Conservation (phyloP, 225 moss, liverwort and hornwort species). For the Sphagnum tenellum region DNA sequence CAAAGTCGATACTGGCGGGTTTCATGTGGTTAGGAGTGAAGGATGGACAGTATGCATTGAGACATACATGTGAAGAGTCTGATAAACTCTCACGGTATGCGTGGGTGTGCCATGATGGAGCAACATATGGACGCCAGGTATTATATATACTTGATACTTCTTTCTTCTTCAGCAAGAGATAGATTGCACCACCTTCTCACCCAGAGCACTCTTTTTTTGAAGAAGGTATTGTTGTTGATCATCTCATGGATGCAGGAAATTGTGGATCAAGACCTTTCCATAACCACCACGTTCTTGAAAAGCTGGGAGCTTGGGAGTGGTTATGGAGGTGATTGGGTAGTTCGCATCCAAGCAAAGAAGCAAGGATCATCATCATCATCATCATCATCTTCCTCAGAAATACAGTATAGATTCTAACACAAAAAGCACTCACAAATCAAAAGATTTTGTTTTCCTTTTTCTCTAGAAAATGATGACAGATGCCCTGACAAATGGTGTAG, state of each 20-base stretch:
- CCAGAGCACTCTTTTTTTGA: too few species aligned
- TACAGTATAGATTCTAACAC: too few species aligned
- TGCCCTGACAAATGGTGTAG: too few species aligned
- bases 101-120: conserved; percentile 94
- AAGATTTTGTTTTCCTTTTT: too few species aligned
- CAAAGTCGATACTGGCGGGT: conserved; percentile 76
- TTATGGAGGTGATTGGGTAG: conserved; percentile 95
- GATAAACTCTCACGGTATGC: conserved; percentile 71
- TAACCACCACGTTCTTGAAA: conserved; percentile 82
- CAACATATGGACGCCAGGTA: conserved; percentile 85
- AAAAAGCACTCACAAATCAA: too few species aligned
- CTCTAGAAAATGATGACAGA: too few species aligned
- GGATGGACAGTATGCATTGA: conserved; percentile 61
- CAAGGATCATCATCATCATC: not conserved
- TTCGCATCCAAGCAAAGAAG: conserved; percentile 58
- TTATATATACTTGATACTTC: not conserved
- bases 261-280: conserved; percentile 53
- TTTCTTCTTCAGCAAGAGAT: too few species aligned
- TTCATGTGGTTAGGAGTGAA: conserved; percentile 93
- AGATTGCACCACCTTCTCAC: too few species aligned
- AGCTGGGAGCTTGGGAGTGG: conserved; percentile 58
- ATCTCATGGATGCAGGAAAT: conserved; percentile 46
- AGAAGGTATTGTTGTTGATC: too few species aligned
- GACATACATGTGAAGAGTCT: conserved; percentile 86
- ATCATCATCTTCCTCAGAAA: too few species aligned